Base-by-base conservation (phyloP, 2,329 filamentous ascomycete species). In the Paecilomyces dactylethromorphus region DNA sequence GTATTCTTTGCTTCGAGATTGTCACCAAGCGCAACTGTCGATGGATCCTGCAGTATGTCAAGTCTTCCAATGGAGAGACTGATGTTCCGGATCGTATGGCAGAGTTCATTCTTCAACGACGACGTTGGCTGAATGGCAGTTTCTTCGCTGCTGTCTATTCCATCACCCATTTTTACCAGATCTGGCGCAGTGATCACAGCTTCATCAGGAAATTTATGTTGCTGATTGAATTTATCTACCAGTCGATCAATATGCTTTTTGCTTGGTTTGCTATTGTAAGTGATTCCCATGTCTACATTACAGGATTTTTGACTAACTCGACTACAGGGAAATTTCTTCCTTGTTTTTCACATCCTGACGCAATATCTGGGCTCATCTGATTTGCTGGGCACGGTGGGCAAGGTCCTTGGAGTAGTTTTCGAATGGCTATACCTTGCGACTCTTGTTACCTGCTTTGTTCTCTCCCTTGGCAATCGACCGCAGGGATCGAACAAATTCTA, bases 81-180 rank as follows among this genome's bases (percentile, higher is more conserved):
- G 94, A 99, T 76, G 94, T 99, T 32, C 94, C 94, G 0, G 92
- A 95, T 63, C 88, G 88, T 24, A 94, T 97, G 78, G 90, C 92
- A 22, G 94, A 99, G 69, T 87, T 99, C 73, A 94, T 99, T 71
- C 82, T 97, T 55, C 94, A 99, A 78, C 88, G 94, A 74, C 88
- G 94, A 79, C 88, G 94, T 77, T 99, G 94, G 94, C 78, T 99
- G 65, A 99, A 99, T 78, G 94, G 94, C 64, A 94, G 90, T 70
- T 99, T 99, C 84, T 99, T 99, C 75, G 94, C 94, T 55, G 92
- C 94, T 60, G 88, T 99, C 59, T 99, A 99, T 73, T 89, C 94
- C 57, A 87, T 97, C 64, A 89, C 90, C 32, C 94, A 99, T 76
- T 96, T 96, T 74, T 93, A 96, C 77, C 89, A 97, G 71, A 92